Evolutionary conservation across 1,284 basidiomycete species (phyloP), one percentile per base, ranked within the genome.

Genomic region (Cutaneotrichosporon arboriforme): DNA sequence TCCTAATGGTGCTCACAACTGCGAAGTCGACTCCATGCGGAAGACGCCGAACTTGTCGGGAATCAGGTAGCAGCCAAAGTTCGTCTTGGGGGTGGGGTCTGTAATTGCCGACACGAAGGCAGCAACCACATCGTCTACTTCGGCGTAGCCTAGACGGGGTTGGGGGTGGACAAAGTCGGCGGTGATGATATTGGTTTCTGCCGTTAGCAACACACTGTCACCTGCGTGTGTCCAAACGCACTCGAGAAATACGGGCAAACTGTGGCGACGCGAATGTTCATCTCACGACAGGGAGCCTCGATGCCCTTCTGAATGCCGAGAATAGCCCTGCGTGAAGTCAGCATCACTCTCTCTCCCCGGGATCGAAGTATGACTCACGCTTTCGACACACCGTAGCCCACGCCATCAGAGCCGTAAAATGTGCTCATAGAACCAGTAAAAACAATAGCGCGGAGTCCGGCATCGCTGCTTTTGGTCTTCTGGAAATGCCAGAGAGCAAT

Each of bases 171-270:
- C 57, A 43, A 59, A 59, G 48, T 47, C 42, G 4, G 33, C 10
- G 17, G 36, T 22, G 44, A 59, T 46, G 42, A 59, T 59, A 40
- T 41, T 46, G n/a, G 57, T 59, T 33, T 58, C 56, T 58, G 45
- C 0, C 1, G 37, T 52, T 21, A 45, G 52, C 41, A 17, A 12
- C 8, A 12, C 8, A 21, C 17, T 4, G 14, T 23, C n/a, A 15
- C 4, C 43, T 8, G 5, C 17, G 15, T n/a, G 37, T 3, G 3
- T 9, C 9, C 15, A 2, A 17, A 58, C 56, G 26, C 33, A 58
- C 56, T 58, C 15, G 57, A 51, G 36, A 59, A 59, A 54, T 55
- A 59, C 2, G 57, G 57, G 45, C 57, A 59, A 18, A 59, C 41
- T 3, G 54, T 55, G 4, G 14, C 51, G 15, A 52, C 47, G 14